Base-by-base conservation (phyloP, 805 yeast genomes). In the Cyberlindnera mississippiensis region DNA sequence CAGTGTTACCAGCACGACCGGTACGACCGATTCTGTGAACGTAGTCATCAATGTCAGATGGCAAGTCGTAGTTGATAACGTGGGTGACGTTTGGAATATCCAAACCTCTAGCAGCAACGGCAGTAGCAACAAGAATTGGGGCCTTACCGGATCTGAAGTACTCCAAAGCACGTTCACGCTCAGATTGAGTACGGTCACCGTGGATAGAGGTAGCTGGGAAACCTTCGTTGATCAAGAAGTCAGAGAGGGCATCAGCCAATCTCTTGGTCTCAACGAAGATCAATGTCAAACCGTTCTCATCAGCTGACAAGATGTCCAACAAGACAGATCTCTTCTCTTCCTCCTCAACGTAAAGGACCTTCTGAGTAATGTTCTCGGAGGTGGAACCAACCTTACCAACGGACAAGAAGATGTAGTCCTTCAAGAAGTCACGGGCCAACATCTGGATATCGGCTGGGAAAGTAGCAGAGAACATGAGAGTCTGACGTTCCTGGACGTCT, bases 21-120 rank as follows among this genome's bases (percentile, higher is more conserved):
- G 99, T 93, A 82, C 99, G 91, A 80, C 99, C 99, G 64, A 93
- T 93, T 75, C 99, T 86, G 75, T 93, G 99, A 46, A 93, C 99
- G 64, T 93, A 93, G 70, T 93, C 99, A 68, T 93, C 99, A 61
- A 93, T 85, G 68, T 93, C 98, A 63, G 84, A 74, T 66, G 99
- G 99, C 66, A 93, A 76, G 66, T 93, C 99, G 67, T 85, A 93
- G 79, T 93, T 93, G 71, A 93, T 84, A 62, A 93, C 99, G 65
- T 91, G 98, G 37, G 95, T 84, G 57, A 93, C 99, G 66, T 93
- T 93, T 66, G 99, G 98, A 76, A 93, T 93, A 79, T 93, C 99
- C 69, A 93, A 80, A 76, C 99, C 99, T 83, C 99, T 88, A 46
- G 98, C 98, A 55, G 99, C 99, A 57, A 93, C 99, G 42, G 99